These are phyloP conservation scores for Fusarium sp. DNA, from an alignment of 2,329 filamentous ascomycete genomes.

Conservation along the genomic window DNA sequence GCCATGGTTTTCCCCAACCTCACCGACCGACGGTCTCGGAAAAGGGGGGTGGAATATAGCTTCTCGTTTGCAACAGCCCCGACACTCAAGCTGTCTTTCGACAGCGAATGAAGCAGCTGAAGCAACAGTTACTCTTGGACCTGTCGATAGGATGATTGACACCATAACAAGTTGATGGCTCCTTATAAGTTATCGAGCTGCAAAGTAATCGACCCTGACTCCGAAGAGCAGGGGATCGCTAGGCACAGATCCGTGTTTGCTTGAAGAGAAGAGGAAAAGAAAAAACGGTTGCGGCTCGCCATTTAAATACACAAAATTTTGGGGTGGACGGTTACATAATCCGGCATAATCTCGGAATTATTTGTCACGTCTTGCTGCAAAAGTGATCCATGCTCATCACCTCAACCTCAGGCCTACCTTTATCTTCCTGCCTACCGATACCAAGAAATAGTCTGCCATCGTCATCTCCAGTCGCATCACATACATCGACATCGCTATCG, in stretches of 20 bases:
- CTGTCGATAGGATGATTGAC: constrained; percentile 95
- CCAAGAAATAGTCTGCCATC: not conserved
- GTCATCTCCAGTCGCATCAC: not conserved
- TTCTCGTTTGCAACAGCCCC: constrained; percentile 68
- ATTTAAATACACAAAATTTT: constrained; percentile 26
- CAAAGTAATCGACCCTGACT: constrained; percentile 79
- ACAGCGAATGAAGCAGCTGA: constrained; percentile 74
- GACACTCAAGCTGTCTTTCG: constrained; percentile 71
- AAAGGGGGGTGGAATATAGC: constrained; percentile 92
- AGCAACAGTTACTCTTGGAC: constrained; percentile 81
- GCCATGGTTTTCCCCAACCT: constrained; percentile 92
- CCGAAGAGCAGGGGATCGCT: constrained; percentile 72
- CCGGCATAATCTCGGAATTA: constrained; percentile 5
- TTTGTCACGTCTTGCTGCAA: not conserved
- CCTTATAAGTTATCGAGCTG: constrained; percentile 86
- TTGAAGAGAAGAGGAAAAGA: constrained; percentile 49
- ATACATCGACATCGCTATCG: constrained; percentile 3
- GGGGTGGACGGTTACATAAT: constrained; percentile 7
- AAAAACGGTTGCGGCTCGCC: constrained; percentile 44
- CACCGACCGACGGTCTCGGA: constrained; percentile 89
- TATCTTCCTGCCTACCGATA: constrained; percentile 2
- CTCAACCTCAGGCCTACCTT: not conserved
- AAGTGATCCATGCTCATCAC: constrained; percentile 35
- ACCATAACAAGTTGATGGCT: constrained; percentile 80
- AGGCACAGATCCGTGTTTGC: constrained; percentile 83